A percentile compares a stretch with the other conserved stretches of the same genome.
Evolutionary conservation across 345 rosid species (phyloP).

Genomic region (Syzygium grande): DNA sequence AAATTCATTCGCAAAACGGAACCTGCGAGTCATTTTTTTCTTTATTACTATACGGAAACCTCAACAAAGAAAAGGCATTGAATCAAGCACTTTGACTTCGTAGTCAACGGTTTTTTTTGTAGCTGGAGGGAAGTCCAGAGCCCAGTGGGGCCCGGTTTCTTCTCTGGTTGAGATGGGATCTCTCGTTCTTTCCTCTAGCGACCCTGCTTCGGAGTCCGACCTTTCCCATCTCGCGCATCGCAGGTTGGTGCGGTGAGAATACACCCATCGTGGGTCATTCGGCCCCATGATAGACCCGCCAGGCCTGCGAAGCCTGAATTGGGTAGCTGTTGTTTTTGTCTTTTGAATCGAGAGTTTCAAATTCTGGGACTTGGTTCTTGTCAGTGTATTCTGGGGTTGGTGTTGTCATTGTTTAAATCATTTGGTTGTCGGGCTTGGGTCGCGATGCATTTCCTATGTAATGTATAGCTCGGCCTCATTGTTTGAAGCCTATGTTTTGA

Average conservation of each 20-base stretch:
- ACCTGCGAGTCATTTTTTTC: background rate
- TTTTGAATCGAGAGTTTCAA: background rate
- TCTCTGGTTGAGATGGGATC: conserved; percentile 80
- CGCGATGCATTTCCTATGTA: background rate
- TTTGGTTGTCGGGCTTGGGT: background rate
- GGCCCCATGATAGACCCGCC: conserved; percentile 57
- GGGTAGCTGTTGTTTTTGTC: conserved; percentile 16
- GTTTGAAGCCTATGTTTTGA: background rate
- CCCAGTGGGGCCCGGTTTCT: conserved; percentile 29
- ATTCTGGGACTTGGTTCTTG: background rate
- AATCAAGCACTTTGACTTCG: background rate
- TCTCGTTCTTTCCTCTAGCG: conserved; percentile 60
- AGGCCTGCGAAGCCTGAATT: conserved; percentile 56
- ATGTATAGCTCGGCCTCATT: background rate
- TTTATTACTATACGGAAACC: background rate
- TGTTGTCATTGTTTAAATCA: background rate
- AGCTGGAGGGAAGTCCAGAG: background rate
- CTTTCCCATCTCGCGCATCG: conserved; percentile 74
- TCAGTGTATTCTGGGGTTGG: background rate
- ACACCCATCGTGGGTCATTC: conserved; percentile 44
- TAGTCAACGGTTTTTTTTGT: background rate
- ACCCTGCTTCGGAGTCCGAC: conserved; percentile 53
- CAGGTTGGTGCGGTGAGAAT: conserved; percentile 36
- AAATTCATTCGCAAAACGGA: background rate
- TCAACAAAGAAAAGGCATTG: background rate